phyloP scores from a whole-genome alignment of 306 rosid species.

The Prosopis cineraria region DNA sequence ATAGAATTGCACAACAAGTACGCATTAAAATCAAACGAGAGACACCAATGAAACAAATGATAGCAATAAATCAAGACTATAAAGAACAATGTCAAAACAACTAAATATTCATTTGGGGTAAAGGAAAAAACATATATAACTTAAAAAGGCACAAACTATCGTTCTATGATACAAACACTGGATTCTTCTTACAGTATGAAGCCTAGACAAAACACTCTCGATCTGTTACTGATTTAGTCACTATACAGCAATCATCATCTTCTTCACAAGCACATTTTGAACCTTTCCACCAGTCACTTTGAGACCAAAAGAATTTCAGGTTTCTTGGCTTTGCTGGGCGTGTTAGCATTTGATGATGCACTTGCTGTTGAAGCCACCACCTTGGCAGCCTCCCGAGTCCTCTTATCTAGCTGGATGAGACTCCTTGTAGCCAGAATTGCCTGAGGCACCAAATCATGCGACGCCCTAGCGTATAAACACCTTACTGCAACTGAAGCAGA shows the following conservation, averaged over 20 bases:
- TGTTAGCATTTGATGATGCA: conserved; percentile 67
- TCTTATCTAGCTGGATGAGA: conserved; percentile 85
- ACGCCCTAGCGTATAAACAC: conserved; percentile 76
- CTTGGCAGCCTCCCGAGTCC: conserved; percentile 54
- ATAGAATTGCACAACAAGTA: conserved; percentile 20
- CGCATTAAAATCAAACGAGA: conserved; percentile 26
- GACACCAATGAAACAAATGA: not conserved
- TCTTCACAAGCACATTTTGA: conserved; percentile 37
- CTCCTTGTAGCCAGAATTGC: conserved; percentile 87
- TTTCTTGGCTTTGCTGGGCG: conserved; percentile 85
- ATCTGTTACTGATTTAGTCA: conserved; percentile 35
- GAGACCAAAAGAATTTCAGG: conserved; percentile 89
- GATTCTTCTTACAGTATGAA: conserved; percentile 46
- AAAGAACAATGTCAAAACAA: conserved; percentile 21
- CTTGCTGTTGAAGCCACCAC: conserved; percentile 32
- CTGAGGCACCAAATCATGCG: conserved; percentile 91
- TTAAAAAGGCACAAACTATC: conserved; percentile 14
- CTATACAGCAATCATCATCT: conserved; percentile 51
- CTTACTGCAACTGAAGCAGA: conserved; percentile 68
- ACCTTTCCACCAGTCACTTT: conserved; percentile 51
- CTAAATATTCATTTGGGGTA: conserved; percentile 19
- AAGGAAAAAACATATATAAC: conserved; percentile 11
- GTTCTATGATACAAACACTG: conserved; percentile 35
- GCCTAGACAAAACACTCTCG: conserved; percentile 43
- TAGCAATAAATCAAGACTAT: conserved; percentile 11